Evolutionary conservation across 2,329 filamentous ascomycete species (phyloP), one percentile per base, ranked within the genome.

Genomic region (Helicocarpus griseus): DNA sequence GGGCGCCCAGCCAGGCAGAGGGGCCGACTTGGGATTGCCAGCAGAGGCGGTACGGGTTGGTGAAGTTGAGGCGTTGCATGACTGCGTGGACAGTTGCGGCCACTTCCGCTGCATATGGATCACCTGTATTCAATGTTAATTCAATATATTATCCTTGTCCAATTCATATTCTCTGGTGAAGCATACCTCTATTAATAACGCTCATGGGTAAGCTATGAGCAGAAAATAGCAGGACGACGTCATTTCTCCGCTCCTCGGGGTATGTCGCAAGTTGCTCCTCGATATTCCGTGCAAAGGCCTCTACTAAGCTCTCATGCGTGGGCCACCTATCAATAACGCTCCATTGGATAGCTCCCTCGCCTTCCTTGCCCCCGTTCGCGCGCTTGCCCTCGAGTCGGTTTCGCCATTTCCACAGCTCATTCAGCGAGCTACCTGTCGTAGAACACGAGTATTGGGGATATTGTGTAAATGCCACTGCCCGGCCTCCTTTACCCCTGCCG

Each of bases 1-100:
- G 93, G 9, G 93, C 90, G 21, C 93, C 93, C 7, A 98, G 77
- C 93, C 93, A 98, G 19, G 93, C 87, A 26, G 85, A 88, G 0
- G 94, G 93, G 6, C 94, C 93, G 56, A 98, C 93, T 71, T 98
- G 93, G 4, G 90, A 96, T 69, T 98, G 93, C 93, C 93, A 98
- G 63, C 90, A 93, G 17, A 98, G 77, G 50, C 93, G 84, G 71
- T 96, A 97, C 5, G 87, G 88, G 71, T 98, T 93, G 55, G 82
- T 85, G 70, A 93, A 89, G 29, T 84, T 85, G 13, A 98, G 77
- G 46, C 88, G 80, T 66, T 94, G 81, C 86, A 96, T 96, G n/a
- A 98, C 91, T 2, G 91, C 90, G 65, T 95, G 85, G 7, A 97
- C 93, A 0, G 93, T 98, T 8, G 93, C 93, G 5, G 88, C 91